Conservation (phyloP, 306 rosid genomes). For the Rosa persica region DNA sequence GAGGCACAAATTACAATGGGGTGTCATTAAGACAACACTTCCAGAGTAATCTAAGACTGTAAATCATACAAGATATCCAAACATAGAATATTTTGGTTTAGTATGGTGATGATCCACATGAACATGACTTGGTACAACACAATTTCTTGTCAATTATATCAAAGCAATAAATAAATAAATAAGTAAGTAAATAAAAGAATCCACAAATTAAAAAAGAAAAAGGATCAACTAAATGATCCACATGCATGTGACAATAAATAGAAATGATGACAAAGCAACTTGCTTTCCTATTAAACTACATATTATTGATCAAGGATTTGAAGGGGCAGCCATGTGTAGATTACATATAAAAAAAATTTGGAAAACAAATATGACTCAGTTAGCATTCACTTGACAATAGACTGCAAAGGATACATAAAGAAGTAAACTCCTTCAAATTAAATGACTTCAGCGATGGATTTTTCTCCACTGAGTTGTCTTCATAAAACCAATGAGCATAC, state of each 20-base stretch:
- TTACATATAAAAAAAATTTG: neutral
- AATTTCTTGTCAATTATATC: neutral
- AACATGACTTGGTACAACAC: neutral
- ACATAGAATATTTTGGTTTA: neutral
- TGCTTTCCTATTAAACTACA: neutral
- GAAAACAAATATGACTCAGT: neutral
- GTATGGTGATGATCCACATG: neutral
- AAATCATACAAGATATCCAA: neutral
- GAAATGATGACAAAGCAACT: neutral
- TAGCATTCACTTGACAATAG: neutral
- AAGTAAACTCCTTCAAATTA: constrained; percentile 90
- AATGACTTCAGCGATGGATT: constrained; percentile 95
- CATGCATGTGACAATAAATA: neutral
- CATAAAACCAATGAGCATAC: constrained; percentile 99
- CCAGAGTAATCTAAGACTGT: neutral
- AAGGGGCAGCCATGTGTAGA: neutral
- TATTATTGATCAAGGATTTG: neutral
- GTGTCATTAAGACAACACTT: neutral
- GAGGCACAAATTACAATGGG: neutral
- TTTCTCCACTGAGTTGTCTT: constrained; percentile 94
- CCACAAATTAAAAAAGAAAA: neutral
- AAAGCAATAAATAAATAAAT: too few relatives aligned
- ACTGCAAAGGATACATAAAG: constrained; percentile 71
- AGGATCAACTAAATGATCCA: neutral
- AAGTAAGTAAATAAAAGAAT: neutral